Percentiles rank a stretch among this genome's conserved stretches.
Evolutionary conservation across 805 yeast genomes (phyloP).

Genomic region (Saturnispora quitensis): DNA sequence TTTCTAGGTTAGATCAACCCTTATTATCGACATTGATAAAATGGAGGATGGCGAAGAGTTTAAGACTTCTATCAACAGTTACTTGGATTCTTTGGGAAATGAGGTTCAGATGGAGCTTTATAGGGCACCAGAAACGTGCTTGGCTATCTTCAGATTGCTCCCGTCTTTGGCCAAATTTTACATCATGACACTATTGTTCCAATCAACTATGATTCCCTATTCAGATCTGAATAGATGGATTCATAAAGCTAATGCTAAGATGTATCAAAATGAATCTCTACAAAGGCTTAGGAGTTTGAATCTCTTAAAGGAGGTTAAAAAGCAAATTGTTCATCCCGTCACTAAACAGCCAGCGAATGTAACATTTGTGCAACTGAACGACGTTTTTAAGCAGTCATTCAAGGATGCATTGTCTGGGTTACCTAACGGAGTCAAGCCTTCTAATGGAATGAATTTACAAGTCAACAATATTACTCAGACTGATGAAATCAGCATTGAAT

Average conservation of each 20-base stretch:
- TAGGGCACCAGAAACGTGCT: constrained; percentile 86
- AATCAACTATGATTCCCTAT: constrained; percentile 60
- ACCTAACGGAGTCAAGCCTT: constrained; percentile 8
- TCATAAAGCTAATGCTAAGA: constrained; percentile 31
- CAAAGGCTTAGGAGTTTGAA: constrained; percentile 70
- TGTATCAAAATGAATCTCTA: constrained; percentile 65
- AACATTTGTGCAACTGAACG: constrained; percentile 44
- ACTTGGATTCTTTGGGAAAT: constrained; percentile 83
- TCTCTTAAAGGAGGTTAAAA: constrained; percentile 50
- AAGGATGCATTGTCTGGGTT: constrained; percentile 75
- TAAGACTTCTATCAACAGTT: constrained; percentile 74
- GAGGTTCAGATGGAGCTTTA: constrained; percentile 76
- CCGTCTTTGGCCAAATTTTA: constrained; percentile 87
- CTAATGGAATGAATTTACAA: neutral
- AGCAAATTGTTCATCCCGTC: constrained; percentile 27
- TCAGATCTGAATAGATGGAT: constrained; percentile 72
- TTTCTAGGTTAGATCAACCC: neutral
- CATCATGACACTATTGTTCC: constrained; percentile 78
- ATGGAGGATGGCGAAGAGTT: constrained; percentile 29
- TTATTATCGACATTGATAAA: neutral
- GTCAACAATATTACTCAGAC: constrained; percentile 5
- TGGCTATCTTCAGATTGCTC: constrained; percentile 82
- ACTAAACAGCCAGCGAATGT: constrained; percentile 27
- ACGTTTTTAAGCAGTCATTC: constrained; percentile 66
- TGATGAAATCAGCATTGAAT: constrained; percentile 45